Evolutionary conservation across 306 rosid species (phyloP), one percentile per base, ranked within the genome.

Genomic region (Cicer bijugum): DNA sequence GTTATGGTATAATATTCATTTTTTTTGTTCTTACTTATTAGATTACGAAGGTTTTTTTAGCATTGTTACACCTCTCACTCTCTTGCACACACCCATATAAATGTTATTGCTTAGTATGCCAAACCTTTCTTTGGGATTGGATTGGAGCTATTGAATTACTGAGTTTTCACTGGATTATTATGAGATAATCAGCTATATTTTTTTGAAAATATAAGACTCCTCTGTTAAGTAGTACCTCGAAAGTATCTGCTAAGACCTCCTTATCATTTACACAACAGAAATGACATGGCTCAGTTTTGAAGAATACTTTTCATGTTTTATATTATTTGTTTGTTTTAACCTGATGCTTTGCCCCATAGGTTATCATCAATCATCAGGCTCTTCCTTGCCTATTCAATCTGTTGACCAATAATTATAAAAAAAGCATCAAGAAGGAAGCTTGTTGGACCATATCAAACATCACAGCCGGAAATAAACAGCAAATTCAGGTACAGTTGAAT

Each of bases 401-500:
- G 16, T 82, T 93, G 89, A 84, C 79, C 12, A 87, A 86, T 81
- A 93, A 91, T 86, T 85, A 90, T 68, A 93, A 93, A 75, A 93
- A 90, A 82, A 90, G 98, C 88, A 93, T 93, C 78, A 93, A 93
- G 87, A 93, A 93, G 83, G 98, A 93, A 84, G 98, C 98, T 38
- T 93, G 97, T 83, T 93, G 98, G 98, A 93, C 96, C 63, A 81
- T 93, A 75, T 93, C 98, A 9, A 93, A 93, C 81, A 90, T 93
- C 80, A 93, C 98, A 45, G 98, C 98, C 11, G 98, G 97, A 67
- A 93, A 93, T 87, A 89, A 93, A 83, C 93, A 87, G 44, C 98
- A 93, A 82, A 93, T 93, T 81, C 93, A 91, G 98, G 98, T 93
- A 7, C 55, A n/a, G 64, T 69, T n/a, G 58, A 45, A 10, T 1